These are phyloP conservation scores for Rugonectria rugulosa DNA, from an alignment of 2,329 filamentous ascomycete genomes.

Conservation along the genomic window DNA sequence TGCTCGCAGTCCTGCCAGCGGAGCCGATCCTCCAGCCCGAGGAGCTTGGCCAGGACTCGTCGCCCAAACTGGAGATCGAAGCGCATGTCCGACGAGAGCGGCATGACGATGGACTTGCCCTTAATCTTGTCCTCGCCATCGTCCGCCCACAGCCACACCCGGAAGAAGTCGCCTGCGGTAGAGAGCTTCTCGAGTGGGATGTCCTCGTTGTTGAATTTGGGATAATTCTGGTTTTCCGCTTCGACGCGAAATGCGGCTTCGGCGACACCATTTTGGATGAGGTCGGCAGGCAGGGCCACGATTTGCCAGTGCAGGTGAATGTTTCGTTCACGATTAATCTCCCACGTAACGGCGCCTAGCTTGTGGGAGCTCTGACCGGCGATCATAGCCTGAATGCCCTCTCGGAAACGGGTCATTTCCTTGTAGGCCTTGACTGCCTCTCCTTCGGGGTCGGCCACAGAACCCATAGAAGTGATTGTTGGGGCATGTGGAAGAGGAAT, in stretches of 20 bases:
- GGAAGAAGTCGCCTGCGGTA: slow-evolving; percentile 72
- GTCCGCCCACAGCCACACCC: slow-evolving; percentile 80
- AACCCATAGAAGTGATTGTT: slow-evolving; percentile 73
- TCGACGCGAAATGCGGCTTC: slow-evolving; percentile 90
- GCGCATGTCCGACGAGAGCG: slow-evolving; percentile 72
- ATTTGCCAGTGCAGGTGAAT: slow-evolving; percentile 96
- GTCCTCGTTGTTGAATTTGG: slow-evolving; percentile 57
- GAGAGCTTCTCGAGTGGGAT: slow-evolving; percentile 60
- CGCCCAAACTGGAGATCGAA: slow-evolving; percentile 94
- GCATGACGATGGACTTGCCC: slow-evolving; percentile 74
- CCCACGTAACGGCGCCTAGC: slow-evolving; percentile 88
- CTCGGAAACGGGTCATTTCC: slow-evolving; percentile 86
- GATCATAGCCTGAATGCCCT: slow-evolving; percentile 82
- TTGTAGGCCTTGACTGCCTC: slow-evolving; percentile 68
- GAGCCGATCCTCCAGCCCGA: slow-evolving; percentile 79
- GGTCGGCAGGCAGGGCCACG: slow-evolving; percentile 74
- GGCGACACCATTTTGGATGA: slow-evolving; percentile 76
- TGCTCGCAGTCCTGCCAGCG: slow-evolving; percentile 89
- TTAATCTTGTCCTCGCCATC: slow-evolving; percentile 62
- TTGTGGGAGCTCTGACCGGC: slow-evolving; percentile 59
- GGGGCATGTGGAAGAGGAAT: slow-evolving; percentile 86
- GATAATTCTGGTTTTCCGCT: slow-evolving; percentile 75
- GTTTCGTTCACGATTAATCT: slow-evolving; percentile 82
- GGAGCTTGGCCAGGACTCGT: slow-evolving; percentile 84
- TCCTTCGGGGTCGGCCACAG: slow-evolving; percentile 57